Conservation (phyloP, 2,329 filamentous ascomycete species). For the Trichoderma koningii region DNA sequence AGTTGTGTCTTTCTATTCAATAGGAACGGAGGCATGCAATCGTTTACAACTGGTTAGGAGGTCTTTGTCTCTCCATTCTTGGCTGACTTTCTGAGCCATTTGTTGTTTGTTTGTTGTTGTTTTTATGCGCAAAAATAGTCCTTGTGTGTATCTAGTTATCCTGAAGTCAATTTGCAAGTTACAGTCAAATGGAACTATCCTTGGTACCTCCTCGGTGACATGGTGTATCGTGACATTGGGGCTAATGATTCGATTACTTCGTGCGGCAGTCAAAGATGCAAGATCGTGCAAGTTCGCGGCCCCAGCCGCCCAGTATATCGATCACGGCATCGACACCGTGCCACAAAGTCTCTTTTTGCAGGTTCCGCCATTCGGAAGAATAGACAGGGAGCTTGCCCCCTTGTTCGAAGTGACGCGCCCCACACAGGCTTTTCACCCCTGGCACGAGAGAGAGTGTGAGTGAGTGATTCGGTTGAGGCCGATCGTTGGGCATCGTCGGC, state of each 20-base stretch:
- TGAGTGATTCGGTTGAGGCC: constrained; percentile 8
- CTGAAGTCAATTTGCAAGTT: not conserved
- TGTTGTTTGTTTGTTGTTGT: not conserved
- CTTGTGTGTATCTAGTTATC: not conserved
- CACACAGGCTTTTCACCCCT: not conserved
- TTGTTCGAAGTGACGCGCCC: constrained; percentile 6
- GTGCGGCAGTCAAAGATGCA: constrained; percentile 18
- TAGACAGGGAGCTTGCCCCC: not conserved
- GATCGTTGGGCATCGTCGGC: not conserved
- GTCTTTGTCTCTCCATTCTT: not conserved
- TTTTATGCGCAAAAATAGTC: not conserved
- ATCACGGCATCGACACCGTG: constrained; percentile 16
- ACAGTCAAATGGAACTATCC: not conserved
- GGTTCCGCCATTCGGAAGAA: not conserved
- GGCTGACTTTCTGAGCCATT: not conserved
- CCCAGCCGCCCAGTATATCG: constrained; percentile 20
- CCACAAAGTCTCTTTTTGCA: constrained; percentile 17
- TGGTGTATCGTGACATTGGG: constrained; percentile 15
- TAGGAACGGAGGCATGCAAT: not conserved
- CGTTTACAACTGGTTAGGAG: no score
- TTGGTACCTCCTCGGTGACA: not conserved
- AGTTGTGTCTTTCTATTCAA: not conserved
- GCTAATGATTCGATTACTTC: not conserved
- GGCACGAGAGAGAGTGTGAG: not conserved
- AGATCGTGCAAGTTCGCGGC: constrained; percentile 13